phyloP scores from a whole-genome alignment of 2,329 filamentous ascomycete species.

The Arthrocladium fulminans region DNA sequence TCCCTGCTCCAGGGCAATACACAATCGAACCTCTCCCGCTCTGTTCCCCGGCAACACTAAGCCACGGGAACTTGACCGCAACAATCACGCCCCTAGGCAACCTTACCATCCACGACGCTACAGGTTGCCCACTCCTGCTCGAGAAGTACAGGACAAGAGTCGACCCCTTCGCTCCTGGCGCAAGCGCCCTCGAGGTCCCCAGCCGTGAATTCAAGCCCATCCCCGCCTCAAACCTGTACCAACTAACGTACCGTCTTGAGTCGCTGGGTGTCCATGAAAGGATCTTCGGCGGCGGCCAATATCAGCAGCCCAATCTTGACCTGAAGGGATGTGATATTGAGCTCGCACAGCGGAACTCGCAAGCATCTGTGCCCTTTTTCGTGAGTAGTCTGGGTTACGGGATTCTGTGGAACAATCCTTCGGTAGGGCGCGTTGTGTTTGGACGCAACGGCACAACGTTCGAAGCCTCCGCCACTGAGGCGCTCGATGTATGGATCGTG shows the following conservation, averaged over 20 bases:
- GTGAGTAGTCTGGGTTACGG: slow-evolving; percentile 54
- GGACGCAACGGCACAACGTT: slow-evolving; percentile 55
- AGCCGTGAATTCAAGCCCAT: slow-evolving; percentile 51
- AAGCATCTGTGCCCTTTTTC: slow-evolving; percentile 56
- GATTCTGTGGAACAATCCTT: slow-evolving; percentile 59
- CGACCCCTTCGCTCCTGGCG: slow-evolving; percentile 49
- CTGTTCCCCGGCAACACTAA: slow-evolving; percentile 12
- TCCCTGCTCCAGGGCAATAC: background rate
- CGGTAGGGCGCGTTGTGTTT: slow-evolving; percentile 51
- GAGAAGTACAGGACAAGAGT: slow-evolving; percentile 45
- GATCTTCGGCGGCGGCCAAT: slow-evolving; percentile 62
- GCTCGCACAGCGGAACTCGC: slow-evolving; percentile 57
- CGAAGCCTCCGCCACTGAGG: slow-evolving; percentile 50
- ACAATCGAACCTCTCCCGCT: slow-evolving; percentile 5
- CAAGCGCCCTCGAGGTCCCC: slow-evolving; percentile 48
- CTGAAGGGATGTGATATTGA: slow-evolving; percentile 56
- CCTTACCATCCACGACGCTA: slow-evolving; percentile 39
- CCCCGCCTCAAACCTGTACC: slow-evolving; percentile 45
- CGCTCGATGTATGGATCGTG: slow-evolving; percentile 57
- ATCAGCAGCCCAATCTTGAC: slow-evolving; percentile 56
- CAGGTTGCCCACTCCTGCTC: slow-evolving; percentile 40
- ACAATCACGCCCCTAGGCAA: slow-evolving; percentile 42
- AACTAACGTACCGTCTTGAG: slow-evolving; percentile 52
- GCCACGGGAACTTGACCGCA: slow-evolving; percentile 43
- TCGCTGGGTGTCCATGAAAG: slow-evolving; percentile 47